A percentile compares a stretch with the other conserved stretches of the same genome.
Conservation (phyloP, 768 basidiomycete genomes). For the Chalciporus piperatus region DNA sequence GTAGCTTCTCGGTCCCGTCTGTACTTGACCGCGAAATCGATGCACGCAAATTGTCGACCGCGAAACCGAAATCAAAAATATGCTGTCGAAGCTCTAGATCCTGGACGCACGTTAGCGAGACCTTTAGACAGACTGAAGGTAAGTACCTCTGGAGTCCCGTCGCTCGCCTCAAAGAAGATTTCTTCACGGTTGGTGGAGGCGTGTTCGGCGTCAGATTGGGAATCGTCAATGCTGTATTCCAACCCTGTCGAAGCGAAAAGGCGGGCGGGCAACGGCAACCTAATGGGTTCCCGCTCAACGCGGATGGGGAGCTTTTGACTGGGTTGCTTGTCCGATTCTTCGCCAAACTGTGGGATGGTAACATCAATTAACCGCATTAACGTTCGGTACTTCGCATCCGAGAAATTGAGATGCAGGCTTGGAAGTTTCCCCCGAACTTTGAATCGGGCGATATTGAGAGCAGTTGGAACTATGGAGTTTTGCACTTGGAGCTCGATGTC, state of each 20-base stretch:
- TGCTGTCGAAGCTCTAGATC: slow-evolving; percentile 46
- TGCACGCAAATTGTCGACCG: slow-evolving; percentile 79
- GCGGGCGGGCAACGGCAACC: slow-evolving; percentile 51
- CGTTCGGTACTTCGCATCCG: slow-evolving; percentile 86
- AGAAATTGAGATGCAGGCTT: slow-evolving; percentile 83
- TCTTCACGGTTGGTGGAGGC: slow-evolving; percentile 46
- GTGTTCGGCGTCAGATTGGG: slow-evolving; percentile 44
- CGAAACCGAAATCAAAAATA: slow-evolving; percentile 82
- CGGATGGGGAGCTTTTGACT: slow-evolving; percentile 18
- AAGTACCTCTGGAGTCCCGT: slow-evolving; percentile 54
- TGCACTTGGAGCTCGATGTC: slow-evolving; percentile 87
- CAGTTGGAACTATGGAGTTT: slow-evolving; percentile 88
- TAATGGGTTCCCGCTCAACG: slow-evolving; percentile 26
- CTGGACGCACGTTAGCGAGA: slow-evolving; percentile 15
- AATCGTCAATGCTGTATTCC: slow-evolving; percentile 71
- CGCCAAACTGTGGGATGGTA: slow-evolving; percentile 79
- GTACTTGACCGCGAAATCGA: slow-evolving; percentile 68
- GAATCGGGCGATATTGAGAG: slow-evolving; percentile 78
- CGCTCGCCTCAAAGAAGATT: slow-evolving; percentile 71
- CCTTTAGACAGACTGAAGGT: neutral
- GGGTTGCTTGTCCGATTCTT: slow-evolving; percentile 31
- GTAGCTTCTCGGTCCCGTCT: slow-evolving; percentile 61
- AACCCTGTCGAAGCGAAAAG: slow-evolving; percentile 52
- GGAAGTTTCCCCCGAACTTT: slow-evolving; percentile 90
- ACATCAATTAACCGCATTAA: slow-evolving; percentile 92